Evolutionary conservation across 2,329 filamentous ascomycete genomes (phyloP).

Genomic region (Curvularia hawaiiensis): DNA sequence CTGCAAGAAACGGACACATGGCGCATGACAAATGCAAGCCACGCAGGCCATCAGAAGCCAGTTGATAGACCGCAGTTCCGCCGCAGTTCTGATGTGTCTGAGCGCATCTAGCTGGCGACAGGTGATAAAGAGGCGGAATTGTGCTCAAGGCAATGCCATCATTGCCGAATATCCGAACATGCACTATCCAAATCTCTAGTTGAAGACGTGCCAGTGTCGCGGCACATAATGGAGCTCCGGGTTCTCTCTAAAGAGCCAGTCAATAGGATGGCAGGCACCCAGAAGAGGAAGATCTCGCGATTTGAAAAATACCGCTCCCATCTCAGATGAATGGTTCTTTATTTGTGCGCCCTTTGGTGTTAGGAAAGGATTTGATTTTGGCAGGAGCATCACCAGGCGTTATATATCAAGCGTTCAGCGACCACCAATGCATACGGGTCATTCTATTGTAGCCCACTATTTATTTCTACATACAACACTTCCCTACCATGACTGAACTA

Average conservation of each 20-base stretch:
- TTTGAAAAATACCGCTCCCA: not conserved
- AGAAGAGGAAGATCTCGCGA: not conserved
- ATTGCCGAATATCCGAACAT: not conserved
- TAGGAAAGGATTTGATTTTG: not conserved
- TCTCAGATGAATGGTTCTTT: not conserved
- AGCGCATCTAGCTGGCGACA: not conserved
- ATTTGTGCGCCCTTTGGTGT: slow-evolving; percentile 1
- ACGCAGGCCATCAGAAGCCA: slow-evolving; percentile 55
- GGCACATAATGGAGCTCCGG: not conserved
- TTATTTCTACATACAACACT: not conserved
- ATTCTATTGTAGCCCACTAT: not conserved
- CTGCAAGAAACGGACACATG: slow-evolving; percentile 84
- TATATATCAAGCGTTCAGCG: slow-evolving; percentile 13
- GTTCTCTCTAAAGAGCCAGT: not conserved
- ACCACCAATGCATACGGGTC: slow-evolving; percentile 3
- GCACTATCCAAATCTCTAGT: not conserved
- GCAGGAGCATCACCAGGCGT: slow-evolving; percentile 6
- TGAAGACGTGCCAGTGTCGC: not conserved
- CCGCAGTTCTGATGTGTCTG: slow-evolving; percentile 1
- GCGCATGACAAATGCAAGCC: slow-evolving; percentile 92
- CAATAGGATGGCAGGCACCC: not conserved
- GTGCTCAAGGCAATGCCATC: not conserved
- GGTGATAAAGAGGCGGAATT: not conserved
- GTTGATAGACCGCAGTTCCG: slow-evolving; percentile 19
- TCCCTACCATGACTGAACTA: not conserved